Conservation (phyloP, 2,329 filamentous ascomycete genomes). For the Botryotinia calthae region DNA sequence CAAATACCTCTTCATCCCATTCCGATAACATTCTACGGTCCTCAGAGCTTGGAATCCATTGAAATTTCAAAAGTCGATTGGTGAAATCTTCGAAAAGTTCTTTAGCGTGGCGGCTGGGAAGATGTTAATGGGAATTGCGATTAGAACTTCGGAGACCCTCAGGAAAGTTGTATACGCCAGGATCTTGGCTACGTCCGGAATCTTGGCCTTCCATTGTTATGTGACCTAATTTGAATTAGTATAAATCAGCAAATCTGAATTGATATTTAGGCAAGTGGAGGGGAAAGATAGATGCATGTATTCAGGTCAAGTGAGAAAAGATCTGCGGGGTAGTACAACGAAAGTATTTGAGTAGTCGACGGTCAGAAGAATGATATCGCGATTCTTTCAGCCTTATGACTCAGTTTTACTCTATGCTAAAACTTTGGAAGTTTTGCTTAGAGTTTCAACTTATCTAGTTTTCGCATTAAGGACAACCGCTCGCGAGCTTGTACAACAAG, state of each 20-base stretch:
- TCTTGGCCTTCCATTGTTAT: constrained; percentile 13
- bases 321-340: not conserved
- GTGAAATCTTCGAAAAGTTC: constrained; percentile 23
- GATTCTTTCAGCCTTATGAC: not conserved
- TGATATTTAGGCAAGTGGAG: not conserved
- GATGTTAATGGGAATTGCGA: not conserved
- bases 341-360: not conserved
- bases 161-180: not conserved
- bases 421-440: not conserved
- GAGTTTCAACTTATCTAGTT: not conserved
- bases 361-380: not conserved
- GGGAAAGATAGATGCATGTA: not conserved
- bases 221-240: not conserved
- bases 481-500: not conserved
- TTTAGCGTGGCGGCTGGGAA: constrained; percentile 17
- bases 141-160: not conserved
- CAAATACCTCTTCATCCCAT: not conserved
- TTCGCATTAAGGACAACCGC: not conserved
- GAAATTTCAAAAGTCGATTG: constrained; percentile 18
- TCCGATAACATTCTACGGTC: not conserved
- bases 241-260: not conserved
- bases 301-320: too few species aligned
- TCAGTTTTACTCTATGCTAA: not conserved
- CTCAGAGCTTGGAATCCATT: constrained; percentile 22
- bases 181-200: not conserved